These are phyloP conservation scores for Heritiera fomes DNA, from an alignment of 345 rosid genomes.

Conservation along the genomic window DNA sequence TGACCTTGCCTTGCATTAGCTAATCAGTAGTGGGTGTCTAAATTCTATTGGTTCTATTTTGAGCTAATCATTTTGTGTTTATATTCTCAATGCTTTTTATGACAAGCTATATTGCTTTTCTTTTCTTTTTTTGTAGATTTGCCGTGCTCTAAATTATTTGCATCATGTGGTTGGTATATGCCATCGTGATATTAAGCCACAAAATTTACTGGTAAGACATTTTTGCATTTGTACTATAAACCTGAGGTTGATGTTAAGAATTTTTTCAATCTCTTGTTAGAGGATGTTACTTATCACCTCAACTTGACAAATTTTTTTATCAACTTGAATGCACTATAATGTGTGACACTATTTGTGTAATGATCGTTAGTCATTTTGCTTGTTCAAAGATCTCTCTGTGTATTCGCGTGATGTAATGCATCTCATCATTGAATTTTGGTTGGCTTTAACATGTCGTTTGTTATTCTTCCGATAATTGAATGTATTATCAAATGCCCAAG, in stretches of 20 bases:
- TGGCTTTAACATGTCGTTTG: neutral
- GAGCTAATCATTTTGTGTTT: neutral
- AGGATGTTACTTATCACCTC: neutral
- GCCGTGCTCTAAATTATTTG: slow-evolving; percentile 90
- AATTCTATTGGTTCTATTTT: slow-evolving; percentile 4
- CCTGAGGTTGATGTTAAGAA: neutral
- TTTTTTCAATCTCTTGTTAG: neutral
- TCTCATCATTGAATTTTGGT: neutral
- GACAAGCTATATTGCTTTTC: slow-evolving; percentile 19
- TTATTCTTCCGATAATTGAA: neutral
- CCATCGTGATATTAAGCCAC: slow-evolving; percentile 99
- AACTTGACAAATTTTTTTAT: neutral
- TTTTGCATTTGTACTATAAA: slow-evolving; percentile 14
- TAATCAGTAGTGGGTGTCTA: neutral
- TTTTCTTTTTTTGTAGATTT: slow-evolving; percentile 52
- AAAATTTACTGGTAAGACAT: slow-evolving; percentile 81
- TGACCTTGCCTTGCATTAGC: neutral
- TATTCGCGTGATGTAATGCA: neutral
- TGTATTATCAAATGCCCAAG: neutral
- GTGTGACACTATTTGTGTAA: neutral
- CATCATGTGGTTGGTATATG: slow-evolving; percentile 89
- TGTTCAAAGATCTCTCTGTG: neutral
- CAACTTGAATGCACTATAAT: slow-evolving; percentile 5
- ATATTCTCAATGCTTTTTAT: neutral
- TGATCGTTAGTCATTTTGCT: neutral